Base-by-base conservation (phyloP, 1,284 basidiomycete genomes). In the Trametes pubescens region DNA sequence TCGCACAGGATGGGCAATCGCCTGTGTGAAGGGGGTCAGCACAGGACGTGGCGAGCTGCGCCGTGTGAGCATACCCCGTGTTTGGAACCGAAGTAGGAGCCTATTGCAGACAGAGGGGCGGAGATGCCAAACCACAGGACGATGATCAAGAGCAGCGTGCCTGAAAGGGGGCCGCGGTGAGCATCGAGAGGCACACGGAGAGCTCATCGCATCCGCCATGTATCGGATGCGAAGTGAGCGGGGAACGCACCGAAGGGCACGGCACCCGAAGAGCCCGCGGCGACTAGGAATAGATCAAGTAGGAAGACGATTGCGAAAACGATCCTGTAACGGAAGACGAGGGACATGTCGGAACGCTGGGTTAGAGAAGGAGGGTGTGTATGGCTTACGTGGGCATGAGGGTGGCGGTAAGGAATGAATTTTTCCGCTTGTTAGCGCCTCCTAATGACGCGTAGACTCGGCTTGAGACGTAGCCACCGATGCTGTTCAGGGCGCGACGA, bases 111-210 rank as follows among this genome's bases (percentile, higher is more conserved):
- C 53, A 92, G 82, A 0, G 97, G 97, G 0, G 94, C 92, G 37
- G 95, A 96, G 65, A 99, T 95, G 52, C 95, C 89, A 77, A 96
- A 98, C 96, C 96, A 99, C n/a, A 99, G 80, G 10, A 94, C 75
- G 21, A 97, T 87, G 65, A 99, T 93, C 22, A 95, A 84, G 47
- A 96, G 80, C 83, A 99, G 91, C 0, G 97, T 97, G 44, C 92
- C 90, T 92, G 55, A 14, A 24, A 16, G 26, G 38, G 11, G 29
- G 5, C 11, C 35, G 46, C 52, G 24, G 57, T 54, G 3, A 61
- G 56, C 46, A 48, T 35, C 46, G n/a, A 43, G 29, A 37, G 43
- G 35, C 11, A n/a, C 4, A 46, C 21, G n/a, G 8, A 40, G 32
- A 51, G 34, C 52, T 47, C 29, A 38, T 21, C 43, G 44, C 53